Base-by-base conservation (phyloP, 2,329 filamentous ascomycete species). In the Pochonia chlamydosporia region DNA sequence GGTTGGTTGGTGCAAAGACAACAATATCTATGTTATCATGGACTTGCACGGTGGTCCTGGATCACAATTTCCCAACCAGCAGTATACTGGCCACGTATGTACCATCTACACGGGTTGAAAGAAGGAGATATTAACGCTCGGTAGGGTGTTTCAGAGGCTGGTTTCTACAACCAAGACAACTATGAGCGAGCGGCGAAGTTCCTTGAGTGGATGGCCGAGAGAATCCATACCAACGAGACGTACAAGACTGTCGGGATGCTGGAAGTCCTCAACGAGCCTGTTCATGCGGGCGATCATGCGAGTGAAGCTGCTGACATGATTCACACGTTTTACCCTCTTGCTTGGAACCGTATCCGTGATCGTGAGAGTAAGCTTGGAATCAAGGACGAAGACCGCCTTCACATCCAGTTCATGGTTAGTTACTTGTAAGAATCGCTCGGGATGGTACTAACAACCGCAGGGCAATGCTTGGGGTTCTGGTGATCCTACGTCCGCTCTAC, bases 171-270 rank as follows among this genome's bases (percentile, higher is more conserved):
- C 25, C 67, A 72, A 49, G 75, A 74, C 56, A 71, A 83, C 59
- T 84, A 78, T 59, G 70, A 71, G 21, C 76, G 80, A 10, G 76
- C 75, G 3, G 59, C 73, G 48, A 58, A 71, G 43, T 82, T 79
- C 63, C 70, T 82, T n/a, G 62, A 71, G 45, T 80, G 73, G 71
- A 73, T 83, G 55, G 72, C 75, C 10, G 66, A 70, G 31, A 65
- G 70, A 33, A 72, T 80, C 49, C 77, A 81, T 57, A 64, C 56
- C 31, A 72, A 69, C 49, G 44, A 61, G 30, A 68, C 68, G 25
- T 78, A 75, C 57, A 63, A 70, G 45, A 79, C 75, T 39, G 78
- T 82, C 23, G 78, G 78, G 47, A 81, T 79, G 72, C 59, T 83
- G 31, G 71, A 78, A 56, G 61, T 82, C 11, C 64, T 82, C 46